Conservation (phyloP, 257 asterid genomes). For the Thymus quinquecostatus region DNA sequence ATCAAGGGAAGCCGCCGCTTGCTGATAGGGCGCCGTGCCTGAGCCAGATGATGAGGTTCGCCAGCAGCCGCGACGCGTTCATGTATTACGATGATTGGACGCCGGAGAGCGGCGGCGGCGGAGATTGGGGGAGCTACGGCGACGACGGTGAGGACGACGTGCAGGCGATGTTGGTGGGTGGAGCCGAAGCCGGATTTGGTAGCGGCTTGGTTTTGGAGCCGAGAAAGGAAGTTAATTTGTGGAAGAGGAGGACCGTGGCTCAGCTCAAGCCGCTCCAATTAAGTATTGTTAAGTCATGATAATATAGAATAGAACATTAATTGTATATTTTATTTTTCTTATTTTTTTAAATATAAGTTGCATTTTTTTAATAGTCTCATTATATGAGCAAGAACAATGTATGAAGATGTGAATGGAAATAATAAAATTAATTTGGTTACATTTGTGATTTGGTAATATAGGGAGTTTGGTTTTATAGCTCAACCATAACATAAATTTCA, state of each 20-base stretch:
- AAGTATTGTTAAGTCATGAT: conserved; percentile 12
- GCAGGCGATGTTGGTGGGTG: conserved; percentile 44
- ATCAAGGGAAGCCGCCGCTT: conserved; percentile 31
- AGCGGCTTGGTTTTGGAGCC: conserved; percentile 55
- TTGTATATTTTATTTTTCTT: background rate
- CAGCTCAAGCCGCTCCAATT: conserved; percentile 69
- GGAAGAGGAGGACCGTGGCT: conserved; percentile 84
- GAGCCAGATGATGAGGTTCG: conserved; percentile 62
- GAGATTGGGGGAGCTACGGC: conserved; percentile 30
- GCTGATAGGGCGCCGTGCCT: conserved; percentile 44
- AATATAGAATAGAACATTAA: background rate
- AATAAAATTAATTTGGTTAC: background rate
- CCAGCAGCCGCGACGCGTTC: conserved; percentile 67
- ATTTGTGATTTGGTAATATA: too few relatives aligned
- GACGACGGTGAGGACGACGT: conserved; percentile 39
- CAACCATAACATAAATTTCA: too few relatives aligned
- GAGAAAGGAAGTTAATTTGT: conserved; percentile 79
- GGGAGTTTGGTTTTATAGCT: too few relatives aligned
- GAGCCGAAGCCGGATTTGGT: conserved; percentile 27
- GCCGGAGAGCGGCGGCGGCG: conserved; percentile 29
- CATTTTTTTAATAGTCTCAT: background rate
- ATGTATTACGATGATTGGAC: conserved; percentile 71
- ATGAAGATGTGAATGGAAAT: background rate
- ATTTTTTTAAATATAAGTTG: background rate
- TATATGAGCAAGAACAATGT: background rate